Base-by-base conservation (phyloP, 2,329 filamentous ascomycete genomes). In the Epichloe sibirici region DNA sequence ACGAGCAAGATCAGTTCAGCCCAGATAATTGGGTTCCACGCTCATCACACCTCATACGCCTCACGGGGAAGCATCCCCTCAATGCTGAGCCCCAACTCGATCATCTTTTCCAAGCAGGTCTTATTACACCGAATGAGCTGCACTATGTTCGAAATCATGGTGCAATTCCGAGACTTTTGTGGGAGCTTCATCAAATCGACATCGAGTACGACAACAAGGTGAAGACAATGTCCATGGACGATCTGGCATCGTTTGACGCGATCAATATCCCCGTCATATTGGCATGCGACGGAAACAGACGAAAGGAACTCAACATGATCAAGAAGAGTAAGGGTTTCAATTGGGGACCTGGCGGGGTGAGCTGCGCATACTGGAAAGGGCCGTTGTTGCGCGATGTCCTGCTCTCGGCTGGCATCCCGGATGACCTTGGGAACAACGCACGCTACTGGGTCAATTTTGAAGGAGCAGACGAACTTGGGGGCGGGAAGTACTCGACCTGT, bases 111-210 rank as follows among this genome's bases (percentile, higher is more conserved):
- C 65, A 73, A 0, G 70, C 68, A 4, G 75, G 75, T 0, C 61
- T 77, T 1, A 74, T 76, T 54, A 78, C 76, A 0, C 74, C 74
- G 0, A 75, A 74, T 49, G 65, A 71, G 51, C 56, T 78, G 1
- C 74, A 77, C 58, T 78, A 76, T 53, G 73, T 78, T 12, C 67
- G 76, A 3, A 79, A 75, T 49, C 76, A 79, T 53, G 74, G 74
- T 8, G 8, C n/a, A 4, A 76, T 79, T 1, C 76, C 76, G 0
- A 65, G 71, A 7, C 53, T 77, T 0, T 57, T 75, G 0, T 78
- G 73, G 74, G 73, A 75, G 51, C 70, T 67, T 9, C 74, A 78
- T 58, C 62, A 65, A 13, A 58, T 79, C 4, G 70, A 78, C 15
- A 62, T 78, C 23, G 62, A 66, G 5, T 60, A 69, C 35, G 58